A percentile compares a stretch with the other conserved stretches of the same genome.
Conservation (phyloP, 1,284 basidiomycete species). For the Ustilago xerochloae region DNA sequence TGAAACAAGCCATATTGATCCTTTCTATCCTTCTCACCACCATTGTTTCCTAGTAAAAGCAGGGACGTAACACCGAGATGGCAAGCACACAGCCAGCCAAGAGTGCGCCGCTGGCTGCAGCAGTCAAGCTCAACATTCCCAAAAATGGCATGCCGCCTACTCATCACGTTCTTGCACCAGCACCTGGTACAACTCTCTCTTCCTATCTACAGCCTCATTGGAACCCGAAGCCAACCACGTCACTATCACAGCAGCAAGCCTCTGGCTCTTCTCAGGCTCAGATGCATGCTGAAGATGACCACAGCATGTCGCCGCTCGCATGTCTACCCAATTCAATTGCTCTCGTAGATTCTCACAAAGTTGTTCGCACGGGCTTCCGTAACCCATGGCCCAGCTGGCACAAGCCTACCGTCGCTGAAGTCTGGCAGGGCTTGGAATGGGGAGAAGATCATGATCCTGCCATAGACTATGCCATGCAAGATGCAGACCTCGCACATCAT, state of each 20-base stretch:
- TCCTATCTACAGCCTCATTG: constrained; percentile 48
- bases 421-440: constrained; percentile 61
- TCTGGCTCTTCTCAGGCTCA: not conserved
- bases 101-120: constrained; percentile 8
- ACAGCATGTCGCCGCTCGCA: not conserved
- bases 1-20: not conserved
- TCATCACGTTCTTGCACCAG: constrained; percentile 48
- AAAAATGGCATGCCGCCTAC: constrained; percentile 26
- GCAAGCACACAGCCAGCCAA: not conserved
- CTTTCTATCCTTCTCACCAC: not conserved
- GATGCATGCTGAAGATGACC: not conserved
- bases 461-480: constrained; percentile 29
- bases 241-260: not conserved
- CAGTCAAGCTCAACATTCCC: constrained; percentile 18
- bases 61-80: no score
- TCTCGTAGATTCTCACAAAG: constrained; percentile 22
- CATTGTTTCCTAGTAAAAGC: not conserved
- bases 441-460: constrained; percentile 41
- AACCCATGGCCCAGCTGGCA: constrained; percentile 64
- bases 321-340: constrained; percentile 35
- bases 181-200: constrained; percentile 44
- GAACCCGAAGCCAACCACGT: constrained; percentile 25
- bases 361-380: constrained; percentile 51
- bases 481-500: constrained; percentile 8
- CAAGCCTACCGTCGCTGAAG: constrained; percentile 50